These are phyloP conservation scores for Babesia bigemina DNA, from an alignment of 169 alveolate species.

Conservation along the genomic window DNA sequence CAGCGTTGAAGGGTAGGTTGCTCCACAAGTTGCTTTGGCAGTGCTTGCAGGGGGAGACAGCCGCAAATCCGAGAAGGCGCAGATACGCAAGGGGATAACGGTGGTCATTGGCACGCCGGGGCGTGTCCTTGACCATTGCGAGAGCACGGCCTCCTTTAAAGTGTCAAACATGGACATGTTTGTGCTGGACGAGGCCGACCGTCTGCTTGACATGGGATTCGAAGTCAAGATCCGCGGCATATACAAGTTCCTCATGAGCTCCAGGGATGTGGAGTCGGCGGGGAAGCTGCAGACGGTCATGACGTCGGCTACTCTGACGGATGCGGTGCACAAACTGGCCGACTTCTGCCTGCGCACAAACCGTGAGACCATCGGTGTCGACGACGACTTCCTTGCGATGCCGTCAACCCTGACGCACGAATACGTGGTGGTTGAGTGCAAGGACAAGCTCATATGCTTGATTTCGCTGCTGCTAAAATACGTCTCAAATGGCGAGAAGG, in stretches of 20 bases:
- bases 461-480: slow-evolving; percentile 48
- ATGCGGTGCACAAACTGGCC: slow-evolving; percentile 78
- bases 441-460: slow-evolving; percentile 59
- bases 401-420: slow-evolving; percentile 61
- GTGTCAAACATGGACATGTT: slow-evolving; percentile 76
- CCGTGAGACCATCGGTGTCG: slow-evolving; percentile 66
- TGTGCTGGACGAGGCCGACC: slow-evolving; percentile 98
- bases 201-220: slow-evolving; percentile 96
- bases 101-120: slow-evolving; percentile 97
- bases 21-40: slow-evolving; percentile 40
- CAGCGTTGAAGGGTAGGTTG: slow-evolving; percentile 71
- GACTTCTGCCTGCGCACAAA: slow-evolving; percentile 71
- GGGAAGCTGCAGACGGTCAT: slow-evolving; percentile 71
- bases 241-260: slow-evolving; percentile 31
- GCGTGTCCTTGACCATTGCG: slow-evolving; percentile 92
- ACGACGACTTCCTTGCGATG: slow-evolving; percentile 36
- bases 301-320: slow-evolving; percentile 83
- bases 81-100: slow-evolving; percentile 91
- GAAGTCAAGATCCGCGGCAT: slow-evolving; percentile 90
- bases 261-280: slow-evolving; percentile 12
- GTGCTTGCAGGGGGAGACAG: slow-evolving; percentile 87
- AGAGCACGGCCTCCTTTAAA: slow-evolving; percentile 88
- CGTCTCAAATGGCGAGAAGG: slow-evolving; percentile 49
- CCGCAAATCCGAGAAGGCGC: slow-evolving; percentile 86
- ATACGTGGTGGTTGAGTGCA: slow-evolving; percentile 54